Evolutionary conservation across 805 yeast species (phyloP), one percentile per base, ranked within the genome.

Genomic region (Hanseniaspora lindneri): DNA sequence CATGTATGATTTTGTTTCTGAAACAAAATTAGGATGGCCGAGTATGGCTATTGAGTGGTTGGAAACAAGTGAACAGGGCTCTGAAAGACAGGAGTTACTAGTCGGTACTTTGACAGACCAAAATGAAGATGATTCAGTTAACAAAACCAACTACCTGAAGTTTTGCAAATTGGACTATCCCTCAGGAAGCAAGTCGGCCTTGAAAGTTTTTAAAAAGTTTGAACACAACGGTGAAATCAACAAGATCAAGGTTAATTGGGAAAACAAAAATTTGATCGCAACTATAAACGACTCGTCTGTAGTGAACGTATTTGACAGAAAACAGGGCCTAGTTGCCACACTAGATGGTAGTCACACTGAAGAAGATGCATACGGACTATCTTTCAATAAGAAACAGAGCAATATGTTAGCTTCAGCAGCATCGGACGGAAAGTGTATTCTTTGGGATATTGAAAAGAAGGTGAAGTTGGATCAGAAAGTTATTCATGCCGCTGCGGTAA

Each of bases 1-100:
- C 55, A 82, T 83, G 92, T 83, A 83, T 55, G 87, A 83, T 56
- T 83, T 80, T 59, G 85, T 83, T 28, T 76, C 82, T 42, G 92
- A 83, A 58, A 80, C 89, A 0, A 84, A 82, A 2, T 65, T 83
- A 39, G 75, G 79, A 11, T 83, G 94, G 94, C 94, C 94, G 1
- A 79, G 88, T 2, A 67, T 83, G 43, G 79, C 89, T 1, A 72
- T 81, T 4, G 84, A 83, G 62, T 83, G 92, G 88, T 61, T 80
- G 7, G 88, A 87, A 0, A 66, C 66, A 48, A 50, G 56, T 50
- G 41, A 53, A 46, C 49, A 13, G 27, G 33, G 14, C 17, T 25
- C 64, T 5, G 64, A 69, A 11, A 69, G 70, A 23, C 72, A 81
- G 53, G 72, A 74, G 47, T 55, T 83, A 50, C 56, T 83, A 9